Base-by-base conservation (phyloP, 495 filamentous ascomycete genomes). In the Penicillium diatomitis region DNA sequence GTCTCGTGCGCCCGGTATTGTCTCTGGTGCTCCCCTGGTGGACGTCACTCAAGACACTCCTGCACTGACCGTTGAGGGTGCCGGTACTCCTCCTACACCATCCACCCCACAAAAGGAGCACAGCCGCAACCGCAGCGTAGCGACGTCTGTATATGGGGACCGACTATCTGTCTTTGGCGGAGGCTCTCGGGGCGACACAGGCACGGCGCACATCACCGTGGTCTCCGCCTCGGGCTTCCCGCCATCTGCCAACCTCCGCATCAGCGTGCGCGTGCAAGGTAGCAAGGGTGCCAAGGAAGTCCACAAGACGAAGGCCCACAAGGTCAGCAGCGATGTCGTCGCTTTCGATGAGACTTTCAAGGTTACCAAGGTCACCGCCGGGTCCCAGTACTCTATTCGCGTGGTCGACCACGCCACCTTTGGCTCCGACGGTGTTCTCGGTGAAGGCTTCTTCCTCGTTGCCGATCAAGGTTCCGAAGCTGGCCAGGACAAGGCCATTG, bases 401-500 rank as follows among this genome's bases (percentile, higher is more conserved):
- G 92, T 90, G 43, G 86, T 88, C 51, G 82, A 87, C 57, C 86
- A 95, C 61, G 78, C 85, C 52, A 86, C 84, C 4, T 88, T 96
- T 57, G 81, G 86, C 36, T 83, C 77, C 36, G 90, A 95, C 57
- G 80, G 85, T 39, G 74, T 81, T 31, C 73, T 97, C 7, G 92
- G 92, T 38, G 90, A 97, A 55, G 77, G 74, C 0, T 53, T 84
- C n/a, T 95, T 95, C 72, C 90, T 94, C 59, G 83, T 98, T 9
- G 87, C 87, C 47, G 90, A 98, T 58, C 83, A 84, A 48, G 82
- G 83, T 10, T 69, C 72, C 1, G 57, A 64, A 27, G 68, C 72
- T 2, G 82, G 82, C 12, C 74, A 78, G 36, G 88, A 95, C 54
- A 95, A 90, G 74, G 56, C 74, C 9, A 68, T 98, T 32, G 70